These are phyloP conservation scores for Colletotrichum theobromicola DNA, from an alignment of 2,329 filamentous ascomycete species.

Conservation along the genomic window DNA sequence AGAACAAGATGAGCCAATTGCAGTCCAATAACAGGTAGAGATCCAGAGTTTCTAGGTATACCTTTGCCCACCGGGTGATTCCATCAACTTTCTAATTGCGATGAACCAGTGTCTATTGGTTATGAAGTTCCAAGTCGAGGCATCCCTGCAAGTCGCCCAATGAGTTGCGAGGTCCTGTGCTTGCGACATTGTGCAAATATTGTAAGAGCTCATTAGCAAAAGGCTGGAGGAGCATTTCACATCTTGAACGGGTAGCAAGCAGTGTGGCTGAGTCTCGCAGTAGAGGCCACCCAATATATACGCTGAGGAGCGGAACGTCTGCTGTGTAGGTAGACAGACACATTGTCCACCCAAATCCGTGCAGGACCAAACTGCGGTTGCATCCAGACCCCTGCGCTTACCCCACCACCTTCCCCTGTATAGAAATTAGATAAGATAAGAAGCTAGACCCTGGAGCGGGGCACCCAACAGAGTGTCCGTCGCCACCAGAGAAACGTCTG, in stretches of 20 bases:
- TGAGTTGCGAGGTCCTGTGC: neutral
- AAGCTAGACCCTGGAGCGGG: conserved; percentile 12
- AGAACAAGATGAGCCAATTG: neutral
- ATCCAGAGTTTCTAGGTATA: neutral
- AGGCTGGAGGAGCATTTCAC: neutral
- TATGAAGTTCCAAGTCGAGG: neutral
- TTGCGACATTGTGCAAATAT: neutral
- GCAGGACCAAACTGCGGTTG: neutral
- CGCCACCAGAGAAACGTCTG: conserved; percentile 10
- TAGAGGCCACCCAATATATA: neutral
- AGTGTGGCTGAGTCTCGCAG: neutral
- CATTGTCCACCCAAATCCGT: neutral
- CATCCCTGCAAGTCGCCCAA: neutral
- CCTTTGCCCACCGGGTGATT: neutral
- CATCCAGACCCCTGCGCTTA: neutral
- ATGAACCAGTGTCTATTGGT: neutral
- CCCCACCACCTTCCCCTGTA: neutral
- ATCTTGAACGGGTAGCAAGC: neutral
- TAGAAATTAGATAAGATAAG: conserved; percentile 21
- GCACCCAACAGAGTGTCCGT: neutral
- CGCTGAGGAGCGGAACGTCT: neutral
- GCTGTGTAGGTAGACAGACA: neutral
- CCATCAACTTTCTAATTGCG: neutral
- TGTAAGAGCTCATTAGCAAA: too few species aligned
- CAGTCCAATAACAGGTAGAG: neutral